These are phyloP conservation scores for Lantana camara DNA, from an alignment of 257 asterid genomes.

Conservation along the genomic window DNA sequence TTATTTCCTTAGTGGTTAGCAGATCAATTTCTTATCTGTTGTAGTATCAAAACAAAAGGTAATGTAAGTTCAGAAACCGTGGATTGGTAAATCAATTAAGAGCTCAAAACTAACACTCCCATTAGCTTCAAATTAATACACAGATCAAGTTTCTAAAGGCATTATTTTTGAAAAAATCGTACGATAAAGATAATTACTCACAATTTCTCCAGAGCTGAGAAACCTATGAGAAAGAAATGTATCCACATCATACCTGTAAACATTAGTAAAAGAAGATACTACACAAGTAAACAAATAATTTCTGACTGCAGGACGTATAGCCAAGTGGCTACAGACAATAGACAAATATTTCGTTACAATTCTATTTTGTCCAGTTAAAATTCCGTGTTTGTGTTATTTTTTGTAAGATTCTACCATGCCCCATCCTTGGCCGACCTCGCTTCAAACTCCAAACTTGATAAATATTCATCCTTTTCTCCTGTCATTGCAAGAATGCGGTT, in stretches of 20 bases:
- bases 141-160: constrained; percentile 6
- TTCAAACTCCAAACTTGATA: constrained; percentile 68
- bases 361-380: background rate
- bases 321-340: too few species aligned
- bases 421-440: constrained; percentile 81
- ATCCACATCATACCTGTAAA: constrained; percentile 87
- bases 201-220: constrained; percentile 65
- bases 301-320: background rate
- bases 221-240: constrained; percentile 67
- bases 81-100: background rate
- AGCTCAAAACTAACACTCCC: constrained; percentile 6
- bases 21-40: background rate
- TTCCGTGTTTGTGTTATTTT: constrained; percentile 18
- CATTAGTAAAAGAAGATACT: constrained; percentile 3
- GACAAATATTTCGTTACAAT: background rate
- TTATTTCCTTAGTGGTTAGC: too few species aligned
- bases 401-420: constrained; percentile 57
- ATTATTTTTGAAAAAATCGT: background rate
- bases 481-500: constrained; percentile 28
- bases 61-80: background rate
- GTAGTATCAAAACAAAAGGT: background rate
- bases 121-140: constrained; percentile 3
- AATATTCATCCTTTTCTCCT: constrained; percentile 52
- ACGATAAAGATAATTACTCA: constrained; percentile 52
- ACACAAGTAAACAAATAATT: background rate